Evolutionary conservation across 495 filamentous ascomycete genomes (phyloP), one percentile per base, ranked within the genome.

Genomic region (Tuber indicum): DNA sequence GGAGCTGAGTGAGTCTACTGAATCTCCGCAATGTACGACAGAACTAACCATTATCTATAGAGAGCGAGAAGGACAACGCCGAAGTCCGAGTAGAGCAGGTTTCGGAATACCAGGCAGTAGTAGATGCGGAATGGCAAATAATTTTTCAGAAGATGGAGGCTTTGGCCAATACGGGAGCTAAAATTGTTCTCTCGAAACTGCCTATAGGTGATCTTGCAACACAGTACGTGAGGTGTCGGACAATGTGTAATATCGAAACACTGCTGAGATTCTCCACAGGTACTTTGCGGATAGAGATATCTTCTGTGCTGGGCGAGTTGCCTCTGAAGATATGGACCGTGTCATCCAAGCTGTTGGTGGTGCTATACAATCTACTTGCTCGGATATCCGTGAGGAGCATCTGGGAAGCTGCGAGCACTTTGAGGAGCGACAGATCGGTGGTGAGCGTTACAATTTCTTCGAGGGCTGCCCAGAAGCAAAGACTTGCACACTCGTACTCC

Each of bases 101-200:
- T 76, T 97, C 95, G 12, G 96, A 99, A 87, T 99, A 99, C 87
- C 96, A 99, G 86, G 96, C 96, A 72, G 97, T 99, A 82, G 96
- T 99, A 84, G 96, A 99, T 84, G 96, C 96, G 62, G 96, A 99
- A 85, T 99, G 96, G 96, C 93, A 97, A 86, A 99, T 99, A 84
- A 99, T 99, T 85, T 97, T 90, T 90, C 94, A 98, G 88, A 99
- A 99, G 88, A 91, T 98, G 81, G 95, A 99, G 86, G 94, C 94
- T 43, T 86, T 95, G 72, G 89, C 93, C 88, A 91, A 94, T 84
- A 97, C 95, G 7, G 96, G 95, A 71, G 96, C 96, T 62, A 96
- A 97, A 88, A 94, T 99, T 76, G 93, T 99, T 42, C 89, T 99
- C 72, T 97, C 93, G 84, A 99, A 98, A 87, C 88, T 98, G 81